phyloP scores from a whole-genome alignment of 495 filamentous ascomycete genomes.

The Gamarada debralockiae region DNA sequence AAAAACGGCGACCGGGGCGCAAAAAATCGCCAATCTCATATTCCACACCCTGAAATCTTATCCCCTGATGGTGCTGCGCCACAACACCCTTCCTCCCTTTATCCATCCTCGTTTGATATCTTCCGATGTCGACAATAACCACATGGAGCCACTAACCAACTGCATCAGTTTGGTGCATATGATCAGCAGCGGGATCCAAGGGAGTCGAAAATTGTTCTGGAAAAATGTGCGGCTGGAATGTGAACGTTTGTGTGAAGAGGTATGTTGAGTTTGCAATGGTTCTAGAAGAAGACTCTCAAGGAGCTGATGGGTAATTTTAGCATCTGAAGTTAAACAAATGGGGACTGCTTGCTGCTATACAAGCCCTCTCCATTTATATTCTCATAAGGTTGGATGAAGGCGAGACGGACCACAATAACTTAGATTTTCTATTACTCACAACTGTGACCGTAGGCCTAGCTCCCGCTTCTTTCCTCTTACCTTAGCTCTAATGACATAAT shows the following conservation, averaged over 20 bases:
- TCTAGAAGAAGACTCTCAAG: constrained; percentile 1
- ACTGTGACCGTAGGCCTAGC: too few relatives aligned
- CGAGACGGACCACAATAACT: too few relatives aligned
- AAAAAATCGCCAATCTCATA: constrained; percentile 36
- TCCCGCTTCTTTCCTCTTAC: too few relatives aligned
- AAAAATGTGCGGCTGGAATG: constrained; percentile 41
- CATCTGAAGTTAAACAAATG: constrained; percentile 29
- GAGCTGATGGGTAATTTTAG: constrained; percentile 24
- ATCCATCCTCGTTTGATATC: constrained; percentile 21
- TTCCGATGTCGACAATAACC: constrained; percentile 18
- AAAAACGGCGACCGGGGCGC: constrained; percentile 23
- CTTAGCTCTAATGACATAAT: too few relatives aligned
- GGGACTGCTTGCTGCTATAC: constrained; percentile 40
- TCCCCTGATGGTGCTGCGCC: constrained; percentile 35
- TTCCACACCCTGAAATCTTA: constrained; percentile 41
- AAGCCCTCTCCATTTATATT: too few relatives aligned
- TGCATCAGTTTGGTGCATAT: constrained; percentile 43
- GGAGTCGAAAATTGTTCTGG: constrained; percentile 41
- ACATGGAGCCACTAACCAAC: constrained; percentile 40
- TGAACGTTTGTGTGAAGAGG: constrained; percentile 36
- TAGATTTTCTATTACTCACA: too few relatives aligned
- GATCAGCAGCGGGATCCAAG: constrained; percentile 26
- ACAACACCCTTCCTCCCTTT: constrained; percentile 33
- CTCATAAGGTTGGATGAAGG: too few relatives aligned
- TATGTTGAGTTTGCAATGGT: constrained; percentile 21